Percentiles rank a stretch among this genome's conserved stretches.
phyloP scores from a whole-genome alignment of 164 flowering plant species.

The Annona squamosa region DNA sequence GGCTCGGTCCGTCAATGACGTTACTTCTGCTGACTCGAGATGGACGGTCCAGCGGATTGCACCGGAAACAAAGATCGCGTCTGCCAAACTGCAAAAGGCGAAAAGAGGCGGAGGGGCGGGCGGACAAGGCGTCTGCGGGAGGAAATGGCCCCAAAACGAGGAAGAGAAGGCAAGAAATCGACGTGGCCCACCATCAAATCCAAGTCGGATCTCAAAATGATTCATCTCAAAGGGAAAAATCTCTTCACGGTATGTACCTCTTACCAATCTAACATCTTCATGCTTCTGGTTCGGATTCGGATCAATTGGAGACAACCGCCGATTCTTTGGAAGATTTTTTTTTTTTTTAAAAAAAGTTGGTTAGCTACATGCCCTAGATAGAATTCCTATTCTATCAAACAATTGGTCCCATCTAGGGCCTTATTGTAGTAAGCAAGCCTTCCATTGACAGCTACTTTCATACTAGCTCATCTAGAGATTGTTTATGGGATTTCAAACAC shows the following conservation, averaged over 20 bases:
- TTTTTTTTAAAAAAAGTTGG: neutral
- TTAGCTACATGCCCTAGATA: neutral
- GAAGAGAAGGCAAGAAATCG: constrained; percentile 16
- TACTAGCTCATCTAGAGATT: too few relatives aligned
- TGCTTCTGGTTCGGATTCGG: neutral
- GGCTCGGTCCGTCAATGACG: too few relatives aligned
- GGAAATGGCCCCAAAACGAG: constrained; percentile 5
- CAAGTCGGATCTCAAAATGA: constrained; percentile 50
- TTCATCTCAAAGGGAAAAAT: constrained; percentile 54
- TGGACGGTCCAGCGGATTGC: neutral
- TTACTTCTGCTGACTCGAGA: neutral
- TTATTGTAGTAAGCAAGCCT: too few relatives aligned
- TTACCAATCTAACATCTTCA: neutral
- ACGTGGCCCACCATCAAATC: constrained; percentile 70
- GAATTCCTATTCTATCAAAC: too few relatives aligned
- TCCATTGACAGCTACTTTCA: too few relatives aligned
- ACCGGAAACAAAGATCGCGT: neutral
- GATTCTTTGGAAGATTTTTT: neutral
- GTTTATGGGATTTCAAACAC: too few relatives aligned
- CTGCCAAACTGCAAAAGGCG: neutral
- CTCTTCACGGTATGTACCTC: constrained; percentile 58
- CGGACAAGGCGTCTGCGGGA: neutral
- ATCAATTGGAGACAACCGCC: neutral
- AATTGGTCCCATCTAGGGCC: too few relatives aligned
- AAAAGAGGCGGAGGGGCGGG: neutral